These are phyloP conservation scores for Suillus lakei DNA, from an alignment of 768 basidiomycete species.

Conservation along the genomic window DNA sequence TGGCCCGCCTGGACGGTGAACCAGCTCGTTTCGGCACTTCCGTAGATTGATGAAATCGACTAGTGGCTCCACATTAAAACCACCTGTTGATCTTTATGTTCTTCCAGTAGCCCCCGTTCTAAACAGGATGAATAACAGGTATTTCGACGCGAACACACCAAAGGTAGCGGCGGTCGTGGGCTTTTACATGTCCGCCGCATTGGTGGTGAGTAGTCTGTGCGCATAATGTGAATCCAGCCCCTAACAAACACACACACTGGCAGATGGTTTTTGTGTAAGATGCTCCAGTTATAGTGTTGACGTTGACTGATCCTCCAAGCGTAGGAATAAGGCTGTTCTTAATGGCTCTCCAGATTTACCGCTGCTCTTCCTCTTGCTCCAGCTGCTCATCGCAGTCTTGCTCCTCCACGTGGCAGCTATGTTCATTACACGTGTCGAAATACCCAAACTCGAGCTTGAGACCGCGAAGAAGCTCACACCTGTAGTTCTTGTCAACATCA, in stretches of 20 bases:
- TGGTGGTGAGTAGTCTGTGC: conserved; percentile 57
- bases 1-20: not conserved
- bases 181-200: conserved; percentile 80
- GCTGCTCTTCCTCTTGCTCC: conserved; percentile 67
- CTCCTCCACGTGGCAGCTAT: conserved; percentile 61
- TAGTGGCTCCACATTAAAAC: conserved; percentile 1
- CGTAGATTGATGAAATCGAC: too few species aligned
- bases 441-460: conserved; percentile 57
- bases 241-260: conserved; percentile 7
- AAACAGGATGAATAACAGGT: conserved; percentile 18
- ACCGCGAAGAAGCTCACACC: conserved; percentile 63
- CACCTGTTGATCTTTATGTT: not conserved
- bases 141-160: conserved; percentile 40
- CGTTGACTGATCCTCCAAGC: conserved; percentile 3
- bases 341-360: conserved; percentile 69
- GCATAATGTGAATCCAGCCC: conserved; percentile 9
- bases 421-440: conserved; percentile 53
- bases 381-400: conserved; percentile 70
- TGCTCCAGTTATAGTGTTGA: not conserved
- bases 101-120: conserved; percentile 2
- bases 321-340: conserved; percentile 77
- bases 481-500: conserved; percentile 70
- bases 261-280: conserved; percentile 57
- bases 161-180: conserved; percentile 72
- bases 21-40: not conserved